A percentile compares a stretch with the other conserved stretches of the same genome.
Evolutionary conservation across 768 basidiomycete species (phyloP).

Genomic region (Amanita exitialis): DNA sequence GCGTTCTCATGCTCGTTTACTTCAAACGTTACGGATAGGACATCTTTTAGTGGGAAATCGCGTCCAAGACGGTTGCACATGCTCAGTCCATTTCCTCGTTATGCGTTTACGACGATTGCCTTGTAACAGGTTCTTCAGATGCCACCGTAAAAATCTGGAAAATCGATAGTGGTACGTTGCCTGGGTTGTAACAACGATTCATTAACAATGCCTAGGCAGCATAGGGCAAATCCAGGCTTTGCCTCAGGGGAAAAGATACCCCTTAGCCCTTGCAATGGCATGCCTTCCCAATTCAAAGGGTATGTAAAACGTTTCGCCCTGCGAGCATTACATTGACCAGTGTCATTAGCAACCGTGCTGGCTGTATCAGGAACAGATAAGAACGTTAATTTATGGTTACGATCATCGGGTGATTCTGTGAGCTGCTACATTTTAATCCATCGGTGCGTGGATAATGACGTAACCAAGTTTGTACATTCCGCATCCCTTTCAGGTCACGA

Average conservation of each 20-base stretch:
- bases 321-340: conserved; percentile 2
- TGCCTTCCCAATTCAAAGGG: conserved; percentile 61
- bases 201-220: conserved; percentile 18
- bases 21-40: not conserved
- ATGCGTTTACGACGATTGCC: conserved; percentile 31
- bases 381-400: conserved; percentile 69
- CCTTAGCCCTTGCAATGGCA: conserved; percentile 57
- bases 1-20: conserved; percentile 10
- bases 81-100: conserved; percentile 60
- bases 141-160: conserved; percentile 70
- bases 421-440: conserved; percentile 2
- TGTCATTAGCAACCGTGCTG: conserved; percentile 46
- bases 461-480: conserved; percentile 41
- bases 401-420: conserved; percentile 44
- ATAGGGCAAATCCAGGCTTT: conserved; percentile 47
- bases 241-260: conserved; percentile 57
- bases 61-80: conserved; percentile 47
- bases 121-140: conserved; percentile 83
- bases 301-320: conserved; percentile 18
- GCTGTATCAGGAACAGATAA: conserved; percentile 79
- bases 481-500: conserved; percentile 74
- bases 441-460: not conserved
- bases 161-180: conserved; percentile 14
- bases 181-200: not conserved
- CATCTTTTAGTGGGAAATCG: conserved; percentile 45